These are phyloP conservation scores for Leccinellum albellum DNA, from an alignment of 768 basidiomycete species.

Conservation along the genomic window DNA sequence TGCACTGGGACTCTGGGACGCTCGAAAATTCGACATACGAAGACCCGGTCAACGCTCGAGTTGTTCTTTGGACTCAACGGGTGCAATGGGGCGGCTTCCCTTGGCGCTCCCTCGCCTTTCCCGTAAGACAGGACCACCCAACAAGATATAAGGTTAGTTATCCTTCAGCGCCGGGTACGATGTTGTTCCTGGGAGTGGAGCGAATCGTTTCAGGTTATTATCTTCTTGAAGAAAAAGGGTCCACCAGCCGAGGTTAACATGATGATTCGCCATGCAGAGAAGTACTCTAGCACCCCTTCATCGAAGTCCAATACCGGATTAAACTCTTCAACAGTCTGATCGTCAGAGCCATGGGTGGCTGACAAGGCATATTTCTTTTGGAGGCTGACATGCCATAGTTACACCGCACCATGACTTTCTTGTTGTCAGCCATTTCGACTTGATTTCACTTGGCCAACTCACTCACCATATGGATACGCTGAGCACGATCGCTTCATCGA, in stretches of 20 bases:
- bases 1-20: neutral
- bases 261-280: neutral
- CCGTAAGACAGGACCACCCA: no score
- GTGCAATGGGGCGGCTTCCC: no score
- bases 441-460: neutral
- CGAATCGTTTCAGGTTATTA: no score
- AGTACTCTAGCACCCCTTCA: neutral
- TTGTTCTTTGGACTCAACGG: no score
- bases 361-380: neutral
- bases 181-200: no score
- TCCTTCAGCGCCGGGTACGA: no score
- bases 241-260: neutral
- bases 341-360: conserved; percentile 2
- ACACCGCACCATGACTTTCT: neutral
- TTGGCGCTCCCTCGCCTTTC: no score
- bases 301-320: neutral
- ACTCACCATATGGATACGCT: conserved; percentile 10
- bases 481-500: neutral
- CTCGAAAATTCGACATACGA: no score
- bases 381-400: conserved; percentile 18
- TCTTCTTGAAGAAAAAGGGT: no score
- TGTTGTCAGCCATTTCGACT: conserved; percentile 1
- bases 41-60: no score
- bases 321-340: neutral
- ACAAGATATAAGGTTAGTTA: no score